Conservation (phyloP, 1,139 yeast genomes). For the Blastobotrys serpentis region DNA sequence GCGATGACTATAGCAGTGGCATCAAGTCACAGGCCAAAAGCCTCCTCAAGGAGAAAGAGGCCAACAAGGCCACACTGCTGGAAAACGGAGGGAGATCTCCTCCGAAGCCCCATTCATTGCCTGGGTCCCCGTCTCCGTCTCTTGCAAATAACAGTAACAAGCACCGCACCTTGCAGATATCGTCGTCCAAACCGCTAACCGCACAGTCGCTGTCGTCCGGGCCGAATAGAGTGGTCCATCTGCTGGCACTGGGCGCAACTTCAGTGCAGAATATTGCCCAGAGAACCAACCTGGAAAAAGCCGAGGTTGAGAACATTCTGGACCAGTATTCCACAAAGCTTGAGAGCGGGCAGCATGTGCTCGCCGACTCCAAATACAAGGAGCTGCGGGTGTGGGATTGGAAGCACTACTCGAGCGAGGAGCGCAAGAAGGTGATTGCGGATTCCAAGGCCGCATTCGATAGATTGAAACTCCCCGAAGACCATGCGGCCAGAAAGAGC, state of each 20-base stretch:
- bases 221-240: conserved; percentile 38
- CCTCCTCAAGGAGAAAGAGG: conserved; percentile 26
- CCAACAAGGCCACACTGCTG: conserved; percentile 27
- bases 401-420: conserved; percentile 37
- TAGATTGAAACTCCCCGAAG: conserved; percentile 31
- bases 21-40: conserved; percentile 27
- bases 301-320: conserved; percentile 35
- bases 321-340: conserved; percentile 30
- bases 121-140: conserved; percentile 23
- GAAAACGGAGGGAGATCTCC: neutral
- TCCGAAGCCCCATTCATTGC: conserved; percentile 15
- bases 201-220: conserved; percentile 31
- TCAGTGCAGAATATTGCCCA: conserved; percentile 27
- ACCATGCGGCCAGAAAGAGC: conserved; percentile 35
- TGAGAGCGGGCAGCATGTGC: conserved; percentile 18
- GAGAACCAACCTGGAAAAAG: conserved; percentile 33
- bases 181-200: conserved; percentile 26
- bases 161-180: conserved; percentile 18
- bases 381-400: conserved; percentile 42
- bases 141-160: conserved; percentile 11
- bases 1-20: conserved; percentile 20
- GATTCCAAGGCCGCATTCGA: conserved; percentile 37
- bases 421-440: conserved; percentile 35
- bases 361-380: conserved; percentile 36
- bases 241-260: conserved; percentile 37